Conservation (phyloP, 768 basidiomycete genomes). For the Gautieria morchelliformis region DNA sequence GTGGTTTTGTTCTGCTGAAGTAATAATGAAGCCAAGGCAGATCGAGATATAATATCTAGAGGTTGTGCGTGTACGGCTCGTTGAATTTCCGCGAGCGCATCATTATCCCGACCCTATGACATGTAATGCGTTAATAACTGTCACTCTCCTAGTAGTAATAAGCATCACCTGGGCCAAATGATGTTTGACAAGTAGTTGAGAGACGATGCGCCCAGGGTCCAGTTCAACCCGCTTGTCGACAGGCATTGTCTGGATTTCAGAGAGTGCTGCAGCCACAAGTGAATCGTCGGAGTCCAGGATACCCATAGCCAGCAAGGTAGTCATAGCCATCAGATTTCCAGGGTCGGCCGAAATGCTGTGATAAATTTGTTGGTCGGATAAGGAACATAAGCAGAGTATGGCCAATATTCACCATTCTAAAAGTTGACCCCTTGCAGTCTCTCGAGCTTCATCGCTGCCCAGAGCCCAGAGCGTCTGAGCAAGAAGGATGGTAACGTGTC, state of each 20-base stretch:
- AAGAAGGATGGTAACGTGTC: slow-evolving; percentile 70
- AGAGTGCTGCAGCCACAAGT: slow-evolving; percentile 77
- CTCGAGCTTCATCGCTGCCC: slow-evolving; percentile 63
- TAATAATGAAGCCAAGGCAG: slow-evolving; percentile 44
- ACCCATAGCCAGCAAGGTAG: slow-evolving; percentile 82
- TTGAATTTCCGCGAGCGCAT: slow-evolving; percentile 47
- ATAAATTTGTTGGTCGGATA: neutral
- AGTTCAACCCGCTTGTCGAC: slow-evolving; percentile 52
- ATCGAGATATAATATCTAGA: slow-evolving; percentile 35
- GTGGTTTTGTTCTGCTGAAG: slow-evolving; percentile 36
- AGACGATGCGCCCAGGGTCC: slow-evolving; percentile 62
- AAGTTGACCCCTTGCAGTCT: slow-evolving; percentile 67
- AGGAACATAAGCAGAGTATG: neutral
- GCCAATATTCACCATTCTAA: slow-evolving; percentile 63
- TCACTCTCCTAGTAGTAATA: neutral
- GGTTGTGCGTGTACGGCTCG: slow-evolving; percentile 51
- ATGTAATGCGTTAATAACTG: neutral
- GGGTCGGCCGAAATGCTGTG: slow-evolving; percentile 67
- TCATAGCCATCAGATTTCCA: slow-evolving; percentile 74
- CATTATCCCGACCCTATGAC: slow-evolving; percentile 35
- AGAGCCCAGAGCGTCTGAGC: slow-evolving; percentile 80
- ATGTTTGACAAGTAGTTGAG: slow-evolving; percentile 63
- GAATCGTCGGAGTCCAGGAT: slow-evolving; percentile 69
- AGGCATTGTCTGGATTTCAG: slow-evolving; percentile 67
- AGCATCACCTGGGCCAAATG: slow-evolving; percentile 47